Evolutionary conservation across 2,329 filamentous ascomycete species (phyloP), one percentile per base, ranked within the genome.

Genomic region (Moelleriella libera): DNA sequence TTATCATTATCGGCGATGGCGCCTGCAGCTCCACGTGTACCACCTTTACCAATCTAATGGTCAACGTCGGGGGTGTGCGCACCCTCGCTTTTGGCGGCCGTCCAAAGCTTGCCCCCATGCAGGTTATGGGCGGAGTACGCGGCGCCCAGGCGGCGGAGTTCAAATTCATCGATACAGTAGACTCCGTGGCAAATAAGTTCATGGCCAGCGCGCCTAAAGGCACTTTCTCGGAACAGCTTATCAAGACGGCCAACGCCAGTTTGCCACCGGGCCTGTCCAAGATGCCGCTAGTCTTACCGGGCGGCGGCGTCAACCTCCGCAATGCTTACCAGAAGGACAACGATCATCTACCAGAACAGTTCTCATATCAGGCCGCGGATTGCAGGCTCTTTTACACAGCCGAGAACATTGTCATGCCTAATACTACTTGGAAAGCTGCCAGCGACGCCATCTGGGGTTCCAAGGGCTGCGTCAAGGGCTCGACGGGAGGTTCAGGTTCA

Each of bases 21-120:
- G 65, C 65, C 49, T 83, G 79, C 57, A 70, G 67, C 9, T 80
- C 76, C 0, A 77, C 79, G 3, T 83, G 79, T 58, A 71, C 76
- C 31, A 63, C 77, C 41, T 77, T 82, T 57, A 65, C 67, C 10
- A 70, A 77, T 43, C 65, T 79, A 28, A 70, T 82, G 66, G 60
- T 66, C 49, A 65, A 68, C 48, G 67, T 66, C 32, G 40, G 40
- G n/a, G 70, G 72, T 21, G 72, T 83, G 2, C 73, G 72, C 52
- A 74, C 73, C 39, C 68, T 83, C 44, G 68, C 69, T 1, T 65
- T 80, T 29, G 80, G 80, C 12, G 80, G 80, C 1, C 70, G 76
- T 6, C 70, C 78, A 0, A 61, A 63, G 6, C 52, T 63, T 3
- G 56, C 56, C 3, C 69, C 72, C 2, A 82, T 80, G 63, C 75